Percentiles rank a stretch among this genome's conserved stretches.
These are phyloP conservation scores for Fusarium nelsonii DNA, from an alignment of 2,329 filamentous ascomycete species.

Conservation along the genomic window DNA sequence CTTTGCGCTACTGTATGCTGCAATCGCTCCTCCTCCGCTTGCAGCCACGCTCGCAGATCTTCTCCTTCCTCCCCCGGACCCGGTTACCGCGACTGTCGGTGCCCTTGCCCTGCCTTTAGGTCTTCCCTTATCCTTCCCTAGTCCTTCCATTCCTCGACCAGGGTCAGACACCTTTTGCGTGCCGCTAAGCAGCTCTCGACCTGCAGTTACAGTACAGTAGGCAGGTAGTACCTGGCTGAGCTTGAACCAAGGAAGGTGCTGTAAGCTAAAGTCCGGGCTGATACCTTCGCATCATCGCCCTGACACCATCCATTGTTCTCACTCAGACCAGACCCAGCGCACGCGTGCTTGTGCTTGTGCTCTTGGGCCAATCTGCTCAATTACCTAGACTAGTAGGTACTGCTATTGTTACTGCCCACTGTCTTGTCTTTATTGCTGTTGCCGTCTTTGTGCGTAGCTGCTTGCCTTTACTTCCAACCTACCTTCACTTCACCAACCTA, in stretches of 20 bases:
- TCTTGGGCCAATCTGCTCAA: conserved; percentile 8
- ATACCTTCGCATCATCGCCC: conserved; percentile 40
- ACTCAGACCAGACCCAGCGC: conserved; percentile 22
- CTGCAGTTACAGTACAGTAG: conserved; percentile 30
- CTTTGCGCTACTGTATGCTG: conserved; percentile 13
- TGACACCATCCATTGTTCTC: conserved; percentile 45
- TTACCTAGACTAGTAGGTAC: conserved; percentile 8
- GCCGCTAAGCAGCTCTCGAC: conserved; percentile 40
- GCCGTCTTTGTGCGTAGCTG: conserved; percentile 15
- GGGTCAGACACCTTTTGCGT: conserved; percentile 42
- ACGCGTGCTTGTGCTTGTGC: conserved; percentile 33
- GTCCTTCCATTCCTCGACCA: conserved; percentile 42
- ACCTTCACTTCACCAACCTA: conserved; percentile 28
- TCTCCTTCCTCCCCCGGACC: conserved; percentile 41
- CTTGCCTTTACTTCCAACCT: conserved; percentile 31
- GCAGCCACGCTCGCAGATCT: conserved; percentile 46
- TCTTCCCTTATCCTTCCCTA: conserved; percentile 43
- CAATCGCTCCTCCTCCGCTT: conserved; percentile 43
- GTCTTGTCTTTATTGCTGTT: neutral
- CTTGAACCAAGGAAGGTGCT: conserved; percentile 20
- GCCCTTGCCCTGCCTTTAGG: conserved; percentile 35
- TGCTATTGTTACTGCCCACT: conserved; percentile 8
- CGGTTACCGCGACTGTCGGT: conserved; percentile 42
- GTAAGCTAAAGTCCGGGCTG: conserved; percentile 41
- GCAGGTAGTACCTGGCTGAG: conserved; percentile 32